Percentiles rank a stretch among this genome's conserved stretches.
These are phyloP conservation scores for Athelia psychrophila DNA, from an alignment of 1,284 basidiomycete species.

Conservation along the genomic window DNA sequence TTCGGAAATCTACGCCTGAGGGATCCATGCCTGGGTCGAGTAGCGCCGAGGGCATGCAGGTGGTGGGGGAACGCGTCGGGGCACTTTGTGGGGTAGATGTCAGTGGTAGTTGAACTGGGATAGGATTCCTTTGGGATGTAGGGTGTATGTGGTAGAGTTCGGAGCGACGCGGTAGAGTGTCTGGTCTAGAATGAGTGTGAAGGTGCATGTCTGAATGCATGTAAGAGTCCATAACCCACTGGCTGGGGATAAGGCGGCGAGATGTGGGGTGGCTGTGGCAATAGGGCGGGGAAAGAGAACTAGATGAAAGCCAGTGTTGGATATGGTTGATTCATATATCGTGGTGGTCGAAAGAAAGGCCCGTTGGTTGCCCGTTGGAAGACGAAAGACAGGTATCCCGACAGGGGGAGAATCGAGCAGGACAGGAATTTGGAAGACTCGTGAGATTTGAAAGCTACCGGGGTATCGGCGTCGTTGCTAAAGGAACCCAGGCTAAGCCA, in stretches of 20 bases:
- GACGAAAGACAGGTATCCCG: too few relatives aligned
- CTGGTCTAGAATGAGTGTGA: constrained; percentile 24
- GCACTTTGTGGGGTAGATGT: background rate
- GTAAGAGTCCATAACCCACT: constrained; percentile 22
- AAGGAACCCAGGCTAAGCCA: too few relatives aligned
- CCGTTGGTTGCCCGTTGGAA: too few relatives aligned
- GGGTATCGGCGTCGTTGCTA: too few relatives aligned
- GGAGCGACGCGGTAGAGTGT: constrained; percentile 8
- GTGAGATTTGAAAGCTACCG: too few relatives aligned
- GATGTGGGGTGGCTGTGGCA: background rate
- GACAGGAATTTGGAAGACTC: too few relatives aligned
- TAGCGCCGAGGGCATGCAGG: background rate
- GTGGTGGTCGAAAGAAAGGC: too few relatives aligned
- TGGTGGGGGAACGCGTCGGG: background rate
- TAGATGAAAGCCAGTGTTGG: background rate
- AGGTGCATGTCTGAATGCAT: constrained; percentile 20
- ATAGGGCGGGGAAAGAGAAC: background rate
- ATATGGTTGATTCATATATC: too few relatives aligned
- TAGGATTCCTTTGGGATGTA: background rate
- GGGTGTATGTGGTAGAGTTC: constrained; percentile 13
- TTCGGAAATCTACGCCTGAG: constrained; percentile 55
- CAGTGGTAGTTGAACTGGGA: background rate
- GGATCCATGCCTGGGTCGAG: constrained; percentile 52
- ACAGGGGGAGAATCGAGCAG: too few relatives aligned
- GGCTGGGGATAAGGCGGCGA: background rate